phyloP scores from a whole-genome alignment of 2,329 filamentous ascomycete species.

The Cercospora canescens region DNA sequence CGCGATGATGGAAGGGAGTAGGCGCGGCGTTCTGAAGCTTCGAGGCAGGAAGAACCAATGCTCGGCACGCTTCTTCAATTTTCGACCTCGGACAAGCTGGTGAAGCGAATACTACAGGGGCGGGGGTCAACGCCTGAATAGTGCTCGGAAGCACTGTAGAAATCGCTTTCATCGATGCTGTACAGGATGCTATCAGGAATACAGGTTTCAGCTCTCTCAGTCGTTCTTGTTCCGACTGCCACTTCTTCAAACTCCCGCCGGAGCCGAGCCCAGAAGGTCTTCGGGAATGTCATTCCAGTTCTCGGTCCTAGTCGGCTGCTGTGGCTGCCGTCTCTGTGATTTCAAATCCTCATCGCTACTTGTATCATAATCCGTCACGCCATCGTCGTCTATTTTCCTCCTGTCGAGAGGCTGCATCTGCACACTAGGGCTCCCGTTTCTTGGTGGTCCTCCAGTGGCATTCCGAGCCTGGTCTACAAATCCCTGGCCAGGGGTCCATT shows the following conservation, averaged over 20 bases:
- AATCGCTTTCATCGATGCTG: slow-evolving; percentile 64
- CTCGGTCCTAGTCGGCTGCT: slow-evolving; percentile 27
- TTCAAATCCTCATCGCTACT: slow-evolving; percentile 28
- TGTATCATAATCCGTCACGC: slow-evolving; percentile 38
- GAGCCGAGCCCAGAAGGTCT: slow-evolving; percentile 40
- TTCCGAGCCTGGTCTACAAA: slow-evolving; percentile 39
- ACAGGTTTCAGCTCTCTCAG: slow-evolving; percentile 14
- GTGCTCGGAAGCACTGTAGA: neutral
- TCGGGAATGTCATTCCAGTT: slow-evolving; percentile 54
- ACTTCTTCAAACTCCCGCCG: slow-evolving; percentile 26
- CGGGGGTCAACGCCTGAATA: neutral
- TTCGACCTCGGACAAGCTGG: neutral
- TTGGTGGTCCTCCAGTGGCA: neutral
- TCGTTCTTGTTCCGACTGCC: slow-evolving; percentile 35
- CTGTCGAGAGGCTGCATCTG: slow-evolving; percentile 45
- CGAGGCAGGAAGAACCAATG: too few relatives aligned
- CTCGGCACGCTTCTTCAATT: neutral
- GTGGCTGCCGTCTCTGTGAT: slow-evolving; percentile 5
- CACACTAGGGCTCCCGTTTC: slow-evolving; percentile 27
- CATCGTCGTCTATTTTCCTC: slow-evolving; percentile 20
- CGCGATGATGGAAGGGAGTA: too few relatives aligned
- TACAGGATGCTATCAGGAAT: slow-evolving; percentile 57
- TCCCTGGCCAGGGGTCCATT: slow-evolving; percentile 32
- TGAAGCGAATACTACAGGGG: neutral
- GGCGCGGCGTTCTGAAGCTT: too few relatives aligned